Evolutionary conservation across 2,329 filamentous ascomycete species (phyloP), one percentile per base, ranked within the genome.

Genomic region (Mycocentrospora acerina): DNA sequence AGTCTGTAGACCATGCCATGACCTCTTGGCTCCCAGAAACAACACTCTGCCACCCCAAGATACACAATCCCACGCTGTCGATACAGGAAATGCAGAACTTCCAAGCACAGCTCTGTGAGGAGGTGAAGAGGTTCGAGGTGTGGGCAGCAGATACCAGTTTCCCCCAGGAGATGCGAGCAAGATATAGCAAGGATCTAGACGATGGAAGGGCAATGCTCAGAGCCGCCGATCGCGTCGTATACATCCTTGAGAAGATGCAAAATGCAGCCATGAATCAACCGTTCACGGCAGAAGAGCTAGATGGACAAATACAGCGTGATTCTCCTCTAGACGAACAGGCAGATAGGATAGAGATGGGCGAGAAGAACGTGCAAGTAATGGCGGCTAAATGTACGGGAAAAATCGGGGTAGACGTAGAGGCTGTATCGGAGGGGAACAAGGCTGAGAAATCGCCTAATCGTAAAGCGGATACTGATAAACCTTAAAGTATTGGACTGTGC

Each of bases 41-140:
- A 3, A n/a, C 25, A 4, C 28, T 46, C 4, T n/a, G n/a, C n/a
- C 34, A 46, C 24, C 37, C 37, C 17, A 32, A 32, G 0, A 29
- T 35, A 1, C 52, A 58, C 33, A 40, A 48, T 14, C 58, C 53
- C 0, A 46, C 37, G 4, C 31, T 55, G 1, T 42, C 53, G 5
- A 48, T 58, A 12, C 44, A 44, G 12, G 53, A 59, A 30, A 36
- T 56, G n/a, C 47, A 50, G 10, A 46, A 41, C 16, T 40, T 56
- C 2, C 47, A 51, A 10, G 27, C 40, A 0, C 42, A 51, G 18
- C 40, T 57, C 3, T 40, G 30, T 10, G 36, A 18, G 2, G 55
- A 62, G 29, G 45, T 59, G 8, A 40, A 37, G 34, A 33, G 15
- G 3, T 56, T 60, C n/a, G 49, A 62, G n/a, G 35, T 44, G 9